Evolutionary conservation across 1,284 basidiomycete species (phyloP), one percentile per base, ranked within the genome.

Genomic region (Sanghuangporus sanghuang): DNA sequence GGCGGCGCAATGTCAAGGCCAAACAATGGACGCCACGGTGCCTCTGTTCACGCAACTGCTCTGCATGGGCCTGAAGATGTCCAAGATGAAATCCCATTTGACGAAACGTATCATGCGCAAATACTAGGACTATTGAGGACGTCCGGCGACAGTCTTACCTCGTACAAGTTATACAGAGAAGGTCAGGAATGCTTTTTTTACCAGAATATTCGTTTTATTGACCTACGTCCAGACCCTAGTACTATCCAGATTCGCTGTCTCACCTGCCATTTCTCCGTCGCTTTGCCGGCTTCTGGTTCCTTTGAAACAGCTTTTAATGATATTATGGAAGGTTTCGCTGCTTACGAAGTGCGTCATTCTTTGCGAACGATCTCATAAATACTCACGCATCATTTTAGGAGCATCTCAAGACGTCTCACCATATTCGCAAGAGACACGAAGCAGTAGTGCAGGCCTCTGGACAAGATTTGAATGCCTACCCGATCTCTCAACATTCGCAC

Each of bases 351-450:
- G 16, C 42, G 55, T 46, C 27, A 21, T 35, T 21, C 11, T 59
- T 18, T 21, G 8, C 27, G 3, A 14, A 3, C 12, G n/a, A 6
- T 59, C 3, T 32, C 9, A 12, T 14, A 16, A 42, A 21, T 38
- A 7, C 11, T 21, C 12, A 27, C 36, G 16, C 18, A 32, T n/a
- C 7, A 23, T 18, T 39, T 0, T 39, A 63, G 57, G 39, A 38
- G 4, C 62, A 63, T 63, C 50, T 63, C 46, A 46, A 40, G 38
- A 32, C 49, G 12, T 46, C 62, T 21, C 48, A 52, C 18, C 62
- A 63, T 53, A n/a, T 58, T 8, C 62, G 62, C 1, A 59, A 58
- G 27, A 58, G 57, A 21, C 7, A 9, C 2, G 62, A 53, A 27
- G 52, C 54, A 11, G 1, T 38, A 11, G 12, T 2, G 18, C 61